Percentiles rank a stretch among this genome's conserved stretches.
Conservation (phyloP, 345 rosid genomes). For the Cardamine resedifolia region DNA sequence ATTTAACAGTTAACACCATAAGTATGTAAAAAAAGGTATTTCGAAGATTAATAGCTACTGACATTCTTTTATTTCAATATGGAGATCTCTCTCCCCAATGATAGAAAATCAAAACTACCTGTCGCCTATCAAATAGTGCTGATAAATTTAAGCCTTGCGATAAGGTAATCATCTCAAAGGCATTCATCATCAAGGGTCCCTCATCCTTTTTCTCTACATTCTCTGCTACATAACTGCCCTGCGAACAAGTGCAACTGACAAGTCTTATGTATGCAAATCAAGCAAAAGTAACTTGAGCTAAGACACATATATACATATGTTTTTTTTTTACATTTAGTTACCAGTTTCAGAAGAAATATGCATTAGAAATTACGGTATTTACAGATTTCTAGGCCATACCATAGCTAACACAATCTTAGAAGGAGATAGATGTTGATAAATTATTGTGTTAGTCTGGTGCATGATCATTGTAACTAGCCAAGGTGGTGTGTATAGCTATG, state of each 20-base stretch:
- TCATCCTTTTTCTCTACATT: constrained; percentile 44
- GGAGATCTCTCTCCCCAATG: background rate
- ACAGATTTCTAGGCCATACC: background rate
- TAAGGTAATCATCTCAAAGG: constrained; percentile 94
- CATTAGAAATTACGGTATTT: background rate
- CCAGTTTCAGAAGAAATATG: background rate
- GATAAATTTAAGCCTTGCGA: constrained; percentile 96
- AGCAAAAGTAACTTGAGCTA: constrained; percentile 9
- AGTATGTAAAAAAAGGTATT: background rate
- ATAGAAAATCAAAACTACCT: constrained; percentile 45
- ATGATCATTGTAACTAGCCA: background rate
- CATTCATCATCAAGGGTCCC: constrained; percentile 86
- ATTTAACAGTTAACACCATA: background rate
- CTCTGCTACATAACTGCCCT: constrained; percentile 75
- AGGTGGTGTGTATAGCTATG: background rate
- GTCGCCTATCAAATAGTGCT: constrained; percentile 83
- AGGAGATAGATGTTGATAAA: background rate
- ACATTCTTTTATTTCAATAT: background rate
- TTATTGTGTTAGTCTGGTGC: background rate
- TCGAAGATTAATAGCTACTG: background rate
- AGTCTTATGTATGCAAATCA: constrained; percentile 5
- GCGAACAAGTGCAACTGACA: constrained; percentile 28
- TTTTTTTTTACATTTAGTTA: background rate
- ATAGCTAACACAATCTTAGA: constrained; percentile 23
- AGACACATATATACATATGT: background rate